Base-by-base conservation (phyloP, 345 rosid species). In the Gossypium anomalum region DNA sequence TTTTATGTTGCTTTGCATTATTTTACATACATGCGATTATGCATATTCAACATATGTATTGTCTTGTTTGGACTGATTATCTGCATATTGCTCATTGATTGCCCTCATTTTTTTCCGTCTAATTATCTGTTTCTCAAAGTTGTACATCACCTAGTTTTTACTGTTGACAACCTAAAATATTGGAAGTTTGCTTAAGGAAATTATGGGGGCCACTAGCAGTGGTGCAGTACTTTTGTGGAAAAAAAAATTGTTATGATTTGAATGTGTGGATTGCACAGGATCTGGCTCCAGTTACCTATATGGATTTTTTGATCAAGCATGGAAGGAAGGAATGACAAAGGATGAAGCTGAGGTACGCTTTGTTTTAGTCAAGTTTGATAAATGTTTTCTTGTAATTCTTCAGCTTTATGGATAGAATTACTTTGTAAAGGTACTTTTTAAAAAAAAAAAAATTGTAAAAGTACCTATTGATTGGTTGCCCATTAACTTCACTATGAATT, bases 261-360 rank as follows among this genome's bases (percentile, higher is more conserved):
- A 41, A 60, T 34, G 25, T 34, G 25, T 60, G 61, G 25, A 49
- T 55, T 68, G 79, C 51, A 27, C 85, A 96, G 99, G 98, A 52
- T 92, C 98, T 83, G 98, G 99, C 22, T 96, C 99, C 23, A 88
- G 93, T 75, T 96, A 96, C 76, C 83, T 93, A 34, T 96, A 96
- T 67, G 98, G 99, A 15, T 96, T 96, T 83, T 96, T 93, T 63
- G 99, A 96, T 81, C 98, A 93, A 78, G 97, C 82, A 15, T 96
- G 99, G 99, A 96, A 82, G 77, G 99, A 93, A 64, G 89, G 92
- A 75, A 92, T 96, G 98, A 92, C 93, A 72, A 84, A 88, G 83
- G 98, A 96, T 22, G 99, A 96, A 86, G 99, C 99, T 7, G 97
- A 93, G 99, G 99, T 93, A 85, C 71, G 53, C 64, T 19, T 62